These are phyloP conservation scores for Chaetomium fimeti DNA, from an alignment of 495 filamentous ascomycete genomes.

Conservation along the genomic window DNA sequence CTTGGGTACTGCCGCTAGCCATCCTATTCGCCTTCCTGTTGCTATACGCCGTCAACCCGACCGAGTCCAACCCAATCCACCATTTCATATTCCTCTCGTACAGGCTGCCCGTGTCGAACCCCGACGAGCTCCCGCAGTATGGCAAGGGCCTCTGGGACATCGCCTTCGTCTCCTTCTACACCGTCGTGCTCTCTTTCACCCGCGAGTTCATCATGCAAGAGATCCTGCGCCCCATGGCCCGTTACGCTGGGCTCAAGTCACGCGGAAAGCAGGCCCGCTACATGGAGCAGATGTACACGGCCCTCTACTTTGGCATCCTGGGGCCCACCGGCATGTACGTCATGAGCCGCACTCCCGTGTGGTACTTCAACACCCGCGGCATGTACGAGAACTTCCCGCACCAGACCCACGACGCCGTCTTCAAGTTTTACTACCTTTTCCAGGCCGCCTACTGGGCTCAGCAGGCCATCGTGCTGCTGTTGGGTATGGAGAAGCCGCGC, in stretches of 20 bases:
- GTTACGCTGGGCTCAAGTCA: conserved; percentile 64
- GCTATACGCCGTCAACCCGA: conserved; percentile 76
- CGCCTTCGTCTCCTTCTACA: conserved; percentile 88
- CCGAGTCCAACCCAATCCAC: conserved; percentile 76
- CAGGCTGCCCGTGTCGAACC: conserved; percentile 56
- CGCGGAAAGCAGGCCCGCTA: conserved; percentile 84
- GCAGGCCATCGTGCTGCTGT: conserved; percentile 83
- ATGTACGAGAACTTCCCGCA: conserved; percentile 96
- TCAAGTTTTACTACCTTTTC: conserved; percentile 97
- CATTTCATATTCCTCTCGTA: conserved; percentile 94
- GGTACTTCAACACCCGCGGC: conserved; percentile 90
- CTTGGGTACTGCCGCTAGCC: conserved; percentile 76
- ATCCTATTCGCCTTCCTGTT: conserved; percentile 62
- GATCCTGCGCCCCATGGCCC: conserved; percentile 75
- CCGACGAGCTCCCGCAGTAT: conserved; percentile 66
- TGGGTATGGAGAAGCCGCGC: conserved; percentile 90
- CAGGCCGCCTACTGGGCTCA: conserved; percentile 96
- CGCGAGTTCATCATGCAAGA: conserved; percentile 98
- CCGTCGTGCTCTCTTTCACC: conserved; percentile 82
- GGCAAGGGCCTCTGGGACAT: conserved; percentile 86
- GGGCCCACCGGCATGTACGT: conserved; percentile 88
- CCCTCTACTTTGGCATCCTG: conserved; percentile 86
- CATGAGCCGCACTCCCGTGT: conserved; percentile 87
- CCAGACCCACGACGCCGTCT: conserved; percentile 73
- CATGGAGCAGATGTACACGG: conserved; percentile 98